phyloP scores from a whole-genome alignment of 2,329 filamentous ascomycete species.

The Xylariaceae sp. region DNA sequence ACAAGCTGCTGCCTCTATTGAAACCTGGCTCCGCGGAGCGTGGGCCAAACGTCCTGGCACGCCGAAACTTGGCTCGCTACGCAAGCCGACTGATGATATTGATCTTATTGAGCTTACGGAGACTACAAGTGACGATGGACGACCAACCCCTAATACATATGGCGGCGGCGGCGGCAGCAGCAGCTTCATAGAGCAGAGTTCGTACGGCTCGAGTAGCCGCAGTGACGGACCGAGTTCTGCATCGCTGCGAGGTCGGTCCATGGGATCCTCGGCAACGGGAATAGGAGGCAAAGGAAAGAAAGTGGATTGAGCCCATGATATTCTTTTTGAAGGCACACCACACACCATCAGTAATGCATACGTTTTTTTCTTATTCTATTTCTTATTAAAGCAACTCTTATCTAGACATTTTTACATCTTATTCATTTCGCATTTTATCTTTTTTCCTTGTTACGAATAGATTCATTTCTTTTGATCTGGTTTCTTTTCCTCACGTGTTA shows the following conservation, averaged over 20 bases:
- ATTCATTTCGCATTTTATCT: no score
- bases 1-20: slow-evolving; percentile 79
- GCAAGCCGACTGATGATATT: slow-evolving; percentile 42
- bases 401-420: background rate
- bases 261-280: slow-evolving; percentile 24
- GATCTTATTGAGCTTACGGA: slow-evolving; percentile 71
- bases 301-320: slow-evolving; percentile 34
- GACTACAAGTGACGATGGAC: slow-evolving; percentile 51
- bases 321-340: background rate
- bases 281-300: slow-evolving; percentile 40
- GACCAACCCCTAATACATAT: slow-evolving; percentile 19
- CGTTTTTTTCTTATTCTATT: background rate
- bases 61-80: slow-evolving; percentile 40
- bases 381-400: background rate
- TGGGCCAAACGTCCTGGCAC: slow-evolving; percentile 58
- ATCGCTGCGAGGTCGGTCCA: slow-evolving; percentile 35
- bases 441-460: slow-evolving; percentile 12
- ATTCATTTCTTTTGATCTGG: background rate
- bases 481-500: slow-evolving; percentile 7
- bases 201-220: slow-evolving; percentile 36
- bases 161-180: slow-evolving; percentile 22
- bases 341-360: background rate
- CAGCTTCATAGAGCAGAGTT: slow-evolving; percentile 32
- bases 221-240: slow-evolving; percentile 35
- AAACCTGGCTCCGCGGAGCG: slow-evolving; percentile 84